phyloP scores from a whole-genome alignment of 140 eudicot genomes.

The Erigeron philadelphicus region DNA sequence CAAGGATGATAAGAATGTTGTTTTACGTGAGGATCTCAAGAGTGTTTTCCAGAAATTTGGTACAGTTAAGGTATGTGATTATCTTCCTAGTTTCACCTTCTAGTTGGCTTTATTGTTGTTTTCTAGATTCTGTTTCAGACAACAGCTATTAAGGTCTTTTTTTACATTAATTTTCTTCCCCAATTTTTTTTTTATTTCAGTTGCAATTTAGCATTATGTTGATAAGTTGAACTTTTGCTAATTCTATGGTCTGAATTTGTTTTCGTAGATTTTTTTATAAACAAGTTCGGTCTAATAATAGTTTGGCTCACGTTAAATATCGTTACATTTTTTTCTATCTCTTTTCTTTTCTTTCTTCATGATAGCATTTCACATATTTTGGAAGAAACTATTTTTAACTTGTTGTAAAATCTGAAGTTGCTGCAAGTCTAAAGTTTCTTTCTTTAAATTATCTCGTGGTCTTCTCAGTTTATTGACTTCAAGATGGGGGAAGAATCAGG shows the following conservation, averaged over 20 bases:
- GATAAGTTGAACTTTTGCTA: slow-evolving; percentile 1
- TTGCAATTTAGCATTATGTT: not conserved
- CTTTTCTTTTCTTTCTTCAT: no score
- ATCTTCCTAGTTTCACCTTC: not conserved
- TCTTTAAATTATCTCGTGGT: not conserved
- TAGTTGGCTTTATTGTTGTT: not conserved
- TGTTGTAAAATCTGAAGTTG: not conserved
- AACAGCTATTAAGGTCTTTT: not conserved
- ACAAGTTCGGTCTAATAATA: no score
- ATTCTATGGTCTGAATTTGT: not conserved
- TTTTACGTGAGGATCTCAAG: slow-evolving; percentile 84
- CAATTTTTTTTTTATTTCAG: not conserved
- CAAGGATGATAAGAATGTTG: slow-evolving; percentile 68
- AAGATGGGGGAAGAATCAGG: slow-evolving; percentile 78
- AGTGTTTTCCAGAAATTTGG: slow-evolving; percentile 71
- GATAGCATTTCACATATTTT: no score
- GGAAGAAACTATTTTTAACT: no score
- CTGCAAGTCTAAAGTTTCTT: not conserved
- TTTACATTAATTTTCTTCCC: not conserved
- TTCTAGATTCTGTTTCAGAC: not conserved
- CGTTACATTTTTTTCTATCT: no score
- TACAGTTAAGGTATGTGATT: slow-evolving; percentile 58
- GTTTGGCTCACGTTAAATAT: no score
- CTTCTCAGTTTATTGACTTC: slow-evolving; percentile 68
- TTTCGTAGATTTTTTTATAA: not conserved